phyloP scores from a whole-genome alignment of 805 yeast species.

The Metschnikowia kofuensis region DNA sequence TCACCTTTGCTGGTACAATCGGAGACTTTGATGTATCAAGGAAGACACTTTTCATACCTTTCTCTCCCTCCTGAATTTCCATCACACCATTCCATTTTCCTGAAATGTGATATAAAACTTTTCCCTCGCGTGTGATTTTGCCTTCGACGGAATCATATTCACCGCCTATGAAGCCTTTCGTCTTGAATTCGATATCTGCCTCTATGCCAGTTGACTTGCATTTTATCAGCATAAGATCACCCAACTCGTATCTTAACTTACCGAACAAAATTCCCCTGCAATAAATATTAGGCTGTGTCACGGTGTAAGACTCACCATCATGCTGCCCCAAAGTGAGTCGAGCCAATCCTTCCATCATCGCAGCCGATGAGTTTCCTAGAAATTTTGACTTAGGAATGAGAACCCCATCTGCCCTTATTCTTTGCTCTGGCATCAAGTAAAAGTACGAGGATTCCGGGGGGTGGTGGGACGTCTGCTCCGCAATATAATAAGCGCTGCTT shows the following conservation, averaged over 20 bases:
- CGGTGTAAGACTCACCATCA: slow-evolving; percentile 64
- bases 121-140: slow-evolving; percentile 37
- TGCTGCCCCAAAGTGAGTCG: slow-evolving; percentile 65
- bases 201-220: slow-evolving; percentile 56
- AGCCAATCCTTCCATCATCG: slow-evolving; percentile 92
- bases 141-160: slow-evolving; percentile 90
- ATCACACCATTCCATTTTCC: slow-evolving; percentile 95
- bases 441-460: slow-evolving; percentile 98
- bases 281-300: slow-evolving; percentile 95
- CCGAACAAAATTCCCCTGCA: slow-evolving; percentile 94
- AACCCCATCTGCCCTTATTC: slow-evolving; percentile 85
- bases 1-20: slow-evolving; percentile 63
- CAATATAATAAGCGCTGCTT: slow-evolving; percentile 68
- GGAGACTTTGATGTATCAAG: slow-evolving; percentile 46
- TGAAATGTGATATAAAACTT: slow-evolving; percentile 59
- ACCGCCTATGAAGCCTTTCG: slow-evolving; percentile 92
- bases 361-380: slow-evolving; percentile 94
- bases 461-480: slow-evolving; percentile 97
- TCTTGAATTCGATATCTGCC: slow-evolving; percentile 89
- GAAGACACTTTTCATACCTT: slow-evolving; percentile 40
- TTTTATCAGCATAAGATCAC: slow-evolving; percentile 82
- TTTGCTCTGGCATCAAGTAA: slow-evolving; percentile 75
- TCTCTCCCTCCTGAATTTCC: slow-evolving; percentile 52
- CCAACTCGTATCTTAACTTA: slow-evolving; percentile 82
- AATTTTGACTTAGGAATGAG: slow-evolving; percentile 85